Evolutionary conservation across 305 asterid genomes (phyloP).

Genomic region (Fraxinus floribunda): DNA sequence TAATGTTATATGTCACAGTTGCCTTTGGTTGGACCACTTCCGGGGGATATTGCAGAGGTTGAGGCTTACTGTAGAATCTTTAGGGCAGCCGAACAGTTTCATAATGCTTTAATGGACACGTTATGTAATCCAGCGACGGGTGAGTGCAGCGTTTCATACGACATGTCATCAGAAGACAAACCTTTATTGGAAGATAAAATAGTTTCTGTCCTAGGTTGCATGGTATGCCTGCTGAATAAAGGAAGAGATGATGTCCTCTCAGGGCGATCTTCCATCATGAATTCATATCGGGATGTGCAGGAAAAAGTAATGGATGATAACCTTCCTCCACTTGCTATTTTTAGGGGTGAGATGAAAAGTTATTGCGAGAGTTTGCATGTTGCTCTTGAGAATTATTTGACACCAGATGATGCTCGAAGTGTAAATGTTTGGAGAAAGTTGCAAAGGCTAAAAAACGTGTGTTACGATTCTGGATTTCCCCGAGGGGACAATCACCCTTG

Average conservation of each 20-base stretch:
- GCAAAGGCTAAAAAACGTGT: slow-evolving; percentile 80
- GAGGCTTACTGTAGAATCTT: slow-evolving; percentile 98
- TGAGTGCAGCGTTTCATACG: slow-evolving; percentile 84
- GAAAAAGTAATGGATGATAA: slow-evolving; percentile 53
- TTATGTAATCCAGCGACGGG: slow-evolving; percentile 90
- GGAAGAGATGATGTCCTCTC: slow-evolving; percentile 90
- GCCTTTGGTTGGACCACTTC: slow-evolving; percentile 89
- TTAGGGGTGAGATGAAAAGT: slow-evolving; percentile 94
- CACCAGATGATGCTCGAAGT: slow-evolving; percentile 77
- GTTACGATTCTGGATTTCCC: slow-evolving; percentile 90
- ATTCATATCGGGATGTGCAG: slow-evolving; percentile 61
- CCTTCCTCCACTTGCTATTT: slow-evolving; percentile 86
- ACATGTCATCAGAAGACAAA: slow-evolving; percentile 74
- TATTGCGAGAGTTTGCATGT: slow-evolving; percentile 95
- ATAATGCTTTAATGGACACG: slow-evolving; percentile 85
- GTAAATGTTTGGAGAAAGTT: slow-evolving; percentile 82
- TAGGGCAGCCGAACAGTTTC: slow-evolving; percentile 90
- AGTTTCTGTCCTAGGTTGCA: slow-evolving; percentile 96
- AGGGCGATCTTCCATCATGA: slow-evolving; percentile 72
- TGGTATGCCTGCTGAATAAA: slow-evolving; percentile 89
- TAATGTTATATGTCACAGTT: slow-evolving; percentile 52
- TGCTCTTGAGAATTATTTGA: slow-evolving; percentile 76
- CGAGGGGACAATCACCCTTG: slow-evolving; percentile 70
- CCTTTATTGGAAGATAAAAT: slow-evolving; percentile 79
- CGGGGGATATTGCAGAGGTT: slow-evolving; percentile 95